phyloP scores from a whole-genome alignment of 306 rosid genomes.

The Astragalus glycyphyllos region DNA sequence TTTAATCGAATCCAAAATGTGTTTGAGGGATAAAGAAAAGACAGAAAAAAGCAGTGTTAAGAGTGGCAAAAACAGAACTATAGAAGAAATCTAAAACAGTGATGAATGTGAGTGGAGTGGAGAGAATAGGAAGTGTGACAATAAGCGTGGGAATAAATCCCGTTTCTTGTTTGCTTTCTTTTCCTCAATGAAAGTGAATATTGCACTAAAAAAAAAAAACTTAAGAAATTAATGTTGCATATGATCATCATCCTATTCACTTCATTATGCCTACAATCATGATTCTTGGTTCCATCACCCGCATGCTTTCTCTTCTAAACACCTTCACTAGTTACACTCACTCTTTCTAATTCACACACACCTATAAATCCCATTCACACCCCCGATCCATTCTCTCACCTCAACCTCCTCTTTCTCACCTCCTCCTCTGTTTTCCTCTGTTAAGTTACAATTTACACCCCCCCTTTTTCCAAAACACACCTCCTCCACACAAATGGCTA shows the following conservation, averaged over 20 bases:
- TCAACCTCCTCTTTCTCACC: constrained; percentile 42
- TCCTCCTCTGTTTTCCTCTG: constrained; percentile 55
- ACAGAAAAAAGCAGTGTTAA: constrained; percentile 34
- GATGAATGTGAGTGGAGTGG: constrained; percentile 51
- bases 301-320: constrained; percentile 74
- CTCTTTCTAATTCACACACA: constrained; percentile 48
- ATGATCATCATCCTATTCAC: constrained; percentile 72
- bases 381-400: constrained; percentile 67
- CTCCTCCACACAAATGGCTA: constrained; percentile 59
- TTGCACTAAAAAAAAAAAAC: constrained; percentile 47
- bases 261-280: constrained; percentile 95
- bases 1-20: too few species aligned
- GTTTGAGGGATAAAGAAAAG: constrained; percentile 35
- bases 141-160: constrained; percentile 62
- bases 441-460: constrained; percentile 18
- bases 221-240: constrained; percentile 49
- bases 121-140: constrained; percentile 47
- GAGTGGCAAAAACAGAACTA: neutral
- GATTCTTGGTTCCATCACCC: constrained; percentile 96
- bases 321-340: constrained; percentile 46
- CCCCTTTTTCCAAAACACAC: constrained; percentile 4
- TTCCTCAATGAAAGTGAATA: constrained; percentile 48
- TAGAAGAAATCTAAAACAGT: constrained; percentile 42
- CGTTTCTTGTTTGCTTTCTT: constrained; percentile 54
- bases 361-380: constrained; percentile 74